Evolutionary conservation across 257 asterid genomes (phyloP), one percentile per base, ranked within the genome.

Genomic region (Penstemon newberryi): DNA sequence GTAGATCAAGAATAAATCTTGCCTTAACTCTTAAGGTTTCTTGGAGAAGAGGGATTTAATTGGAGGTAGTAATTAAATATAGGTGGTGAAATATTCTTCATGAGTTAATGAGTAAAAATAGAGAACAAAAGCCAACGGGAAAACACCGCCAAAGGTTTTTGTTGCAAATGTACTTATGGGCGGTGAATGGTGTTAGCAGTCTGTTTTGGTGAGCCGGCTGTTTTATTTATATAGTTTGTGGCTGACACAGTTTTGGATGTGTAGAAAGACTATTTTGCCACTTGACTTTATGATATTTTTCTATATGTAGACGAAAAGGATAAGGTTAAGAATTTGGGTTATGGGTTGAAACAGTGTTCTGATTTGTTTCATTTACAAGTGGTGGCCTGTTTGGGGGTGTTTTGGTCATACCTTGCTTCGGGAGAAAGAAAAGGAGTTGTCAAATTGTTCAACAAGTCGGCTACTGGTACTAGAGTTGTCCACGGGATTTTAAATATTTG

Each of bases 61-160:
- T 62, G 66, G 42, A 54, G 60, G 60, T 13, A 4, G 54, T 4
- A 40, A 52, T 12, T 39, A 49, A 52, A 19, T 56, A 25, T 15
- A 12, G 54, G 39, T 1, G 65, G 60, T 25, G 33, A 25, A 25
- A 25, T 41, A 61, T 8, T n/a, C 55, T 9, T 33, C 8, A 10
- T 40, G 7, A 25, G 3, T 33, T 4, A 12, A 5, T n/a, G 38
- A 47, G 68, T 45, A 69, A 39, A 53, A 65, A 45, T 56, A 3
- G 69, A n/a, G 18, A 42, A 15, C 0, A 43, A 36, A 44, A 38
- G 54, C 73, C 76, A 79, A 72, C 65, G 76, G 76, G 77, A 63
- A 56, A 70, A 62, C 78, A 67, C 77, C 78, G 85, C 82, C 82
- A 70, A 71, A 37, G 70, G 84, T 74, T 73, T 77, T 70, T 3